These are phyloP conservation scores for Helotiales sp. DNA, from an alignment of 2,329 filamentous ascomycete species.

Conservation along the genomic window DNA sequence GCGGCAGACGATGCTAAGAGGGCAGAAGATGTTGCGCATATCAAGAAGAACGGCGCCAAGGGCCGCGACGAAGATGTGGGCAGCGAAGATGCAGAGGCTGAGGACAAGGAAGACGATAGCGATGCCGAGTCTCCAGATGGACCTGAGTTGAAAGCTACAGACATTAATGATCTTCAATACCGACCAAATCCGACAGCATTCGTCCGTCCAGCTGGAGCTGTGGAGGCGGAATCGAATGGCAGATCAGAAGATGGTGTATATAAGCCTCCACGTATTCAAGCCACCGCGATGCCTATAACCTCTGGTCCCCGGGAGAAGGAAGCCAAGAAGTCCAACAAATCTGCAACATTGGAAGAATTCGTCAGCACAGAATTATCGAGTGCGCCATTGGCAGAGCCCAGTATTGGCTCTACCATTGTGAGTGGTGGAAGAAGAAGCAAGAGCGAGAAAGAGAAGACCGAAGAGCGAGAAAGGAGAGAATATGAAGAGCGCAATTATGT, in stretches of 20 bases:
- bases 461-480: slow-evolving; percentile 74
- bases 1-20: slow-evolving; percentile 67
- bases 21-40: slow-evolving; percentile 40
- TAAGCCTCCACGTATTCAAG: slow-evolving; percentile 82
- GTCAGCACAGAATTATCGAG: slow-evolving; percentile 79
- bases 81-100: slow-evolving; percentile 15
- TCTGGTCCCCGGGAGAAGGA: slow-evolving; percentile 47
- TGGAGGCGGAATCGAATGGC: slow-evolving; percentile 32
- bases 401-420: slow-evolving; percentile 87
- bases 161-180: slow-evolving; percentile 60
- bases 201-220: slow-evolving; percentile 28
- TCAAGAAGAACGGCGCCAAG: slow-evolving; percentile 13
- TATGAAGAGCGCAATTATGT: slow-evolving; percentile 95
- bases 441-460: slow-evolving; percentile 71
- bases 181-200: slow-evolving; percentile 58
- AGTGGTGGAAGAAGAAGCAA: slow-evolving; percentile 77
- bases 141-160: slow-evolving; percentile 24
- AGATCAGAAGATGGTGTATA: slow-evolving; percentile 70
- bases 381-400: slow-evolving; percentile 81
- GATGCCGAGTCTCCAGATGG: slow-evolving; percentile 26
- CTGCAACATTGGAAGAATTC: slow-evolving; percentile 88
- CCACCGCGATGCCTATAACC: slow-evolving; percentile 75
- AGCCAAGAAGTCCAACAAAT: slow-evolving; percentile 66
- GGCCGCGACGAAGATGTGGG: slow-evolving; percentile 18
- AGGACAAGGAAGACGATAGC: slow-evolving; percentile 37